Percentiles rank a stretch among this genome's conserved stretches.
These are phyloP conservation scores for Sphagnum magellanicum DNA, from an alignment of 228 moss, liverwort and hornwort species.

Conservation along the genomic window DNA sequence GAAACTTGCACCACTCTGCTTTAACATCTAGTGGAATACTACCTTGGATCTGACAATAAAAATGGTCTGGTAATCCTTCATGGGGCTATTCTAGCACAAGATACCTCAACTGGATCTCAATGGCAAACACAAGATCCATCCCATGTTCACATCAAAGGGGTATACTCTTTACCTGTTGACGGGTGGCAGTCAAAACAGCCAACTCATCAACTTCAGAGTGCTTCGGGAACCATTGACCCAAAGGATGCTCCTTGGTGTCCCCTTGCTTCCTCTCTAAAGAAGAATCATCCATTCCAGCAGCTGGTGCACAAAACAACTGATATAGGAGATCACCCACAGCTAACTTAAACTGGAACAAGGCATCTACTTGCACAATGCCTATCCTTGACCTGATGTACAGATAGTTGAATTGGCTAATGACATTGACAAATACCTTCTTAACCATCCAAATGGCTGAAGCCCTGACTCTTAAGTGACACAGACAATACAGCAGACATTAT, in stretches of 20 bases:
- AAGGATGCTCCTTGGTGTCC: constrained; percentile 75
- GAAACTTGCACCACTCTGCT: too few relatives aligned
- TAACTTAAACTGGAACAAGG: too few relatives aligned
- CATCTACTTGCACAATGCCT: too few relatives aligned
- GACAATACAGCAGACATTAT: too few relatives aligned
- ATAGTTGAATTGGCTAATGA: neutral
- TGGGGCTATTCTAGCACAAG: too few relatives aligned
- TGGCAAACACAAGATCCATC: too few relatives aligned
- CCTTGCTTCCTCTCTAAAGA: constrained; percentile 62
- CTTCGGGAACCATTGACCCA: constrained; percentile 78
- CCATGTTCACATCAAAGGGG: neutral
- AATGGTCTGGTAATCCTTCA: too few relatives aligned
- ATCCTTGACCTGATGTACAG: too few relatives aligned
- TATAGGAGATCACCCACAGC: too few relatives aligned
- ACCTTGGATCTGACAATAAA: too few relatives aligned
- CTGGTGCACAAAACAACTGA: constrained; percentile 4
- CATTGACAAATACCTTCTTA: neutral
- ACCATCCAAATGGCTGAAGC: neutral
- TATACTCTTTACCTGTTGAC: constrained; percentile 53
- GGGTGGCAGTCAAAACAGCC: constrained; percentile 52
- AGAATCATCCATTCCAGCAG: constrained; percentile 36
- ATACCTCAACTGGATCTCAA: neutral
- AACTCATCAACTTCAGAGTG: constrained; percentile 75
- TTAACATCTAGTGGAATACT: too few relatives aligned
- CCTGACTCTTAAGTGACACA: too few relatives aligned